Conservation (phyloP, 1,284 basidiomycete genomes). For the Rhodotorula mucilaginosa region DNA sequence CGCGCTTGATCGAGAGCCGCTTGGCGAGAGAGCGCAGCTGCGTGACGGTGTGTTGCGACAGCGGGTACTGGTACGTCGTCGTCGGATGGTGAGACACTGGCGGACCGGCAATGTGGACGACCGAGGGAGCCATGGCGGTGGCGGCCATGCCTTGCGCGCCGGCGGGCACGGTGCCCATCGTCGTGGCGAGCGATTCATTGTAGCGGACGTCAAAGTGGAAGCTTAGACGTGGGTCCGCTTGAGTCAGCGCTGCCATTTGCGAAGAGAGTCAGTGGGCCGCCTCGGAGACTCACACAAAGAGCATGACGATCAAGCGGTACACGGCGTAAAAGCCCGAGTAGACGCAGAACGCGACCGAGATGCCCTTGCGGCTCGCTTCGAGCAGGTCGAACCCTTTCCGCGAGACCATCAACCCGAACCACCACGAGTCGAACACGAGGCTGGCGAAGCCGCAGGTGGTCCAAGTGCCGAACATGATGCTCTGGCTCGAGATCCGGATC, state of each 20-base stretch:
- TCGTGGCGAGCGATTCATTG: constrained; percentile 4
- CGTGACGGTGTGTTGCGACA: neutral
- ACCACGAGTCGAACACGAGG: constrained; percentile 16
- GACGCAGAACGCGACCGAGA: constrained; percentile 11
- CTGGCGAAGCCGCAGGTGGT: constrained; percentile 6
- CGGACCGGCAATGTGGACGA: neutral
- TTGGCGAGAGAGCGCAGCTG: neutral
- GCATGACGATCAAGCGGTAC: constrained; percentile 14
- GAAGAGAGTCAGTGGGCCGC: too few relatives aligned
- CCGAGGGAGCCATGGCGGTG: neutral
- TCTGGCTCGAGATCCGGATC: constrained; percentile 4
- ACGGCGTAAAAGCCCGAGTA: constrained; percentile 14
- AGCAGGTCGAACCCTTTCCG: constrained; percentile 3
- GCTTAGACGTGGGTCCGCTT: neutral
- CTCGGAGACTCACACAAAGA: constrained; percentile 8
- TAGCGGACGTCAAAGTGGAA: constrained; percentile 11
- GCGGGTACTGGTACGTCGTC: neutral
- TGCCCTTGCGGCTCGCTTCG: neutral
- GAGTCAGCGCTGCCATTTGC: neutral
- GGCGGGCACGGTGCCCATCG: neutral
- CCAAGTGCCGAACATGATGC: constrained; percentile 16
- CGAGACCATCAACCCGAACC: constrained; percentile 19
- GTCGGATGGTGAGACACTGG: neutral
- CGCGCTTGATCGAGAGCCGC: neutral
- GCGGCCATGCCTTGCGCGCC: neutral